Percentiles rank a stretch among this genome's conserved stretches.
These are phyloP conservation scores for Magnolia changhungtana DNA, from an alignment of 164 flowering plant species.

Conservation along the genomic window DNA sequence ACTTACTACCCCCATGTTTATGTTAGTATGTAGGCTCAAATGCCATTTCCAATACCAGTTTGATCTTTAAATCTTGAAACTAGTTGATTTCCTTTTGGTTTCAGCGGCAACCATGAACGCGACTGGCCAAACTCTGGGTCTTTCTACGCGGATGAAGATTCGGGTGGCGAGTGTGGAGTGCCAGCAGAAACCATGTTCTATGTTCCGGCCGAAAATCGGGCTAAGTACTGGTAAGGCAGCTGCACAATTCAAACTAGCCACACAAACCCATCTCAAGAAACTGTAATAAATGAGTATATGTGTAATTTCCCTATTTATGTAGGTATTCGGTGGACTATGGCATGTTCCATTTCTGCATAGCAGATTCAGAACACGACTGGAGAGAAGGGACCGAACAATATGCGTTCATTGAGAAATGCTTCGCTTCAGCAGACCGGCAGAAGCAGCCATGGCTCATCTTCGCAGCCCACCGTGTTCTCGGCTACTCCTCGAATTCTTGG, in stretches of 20 bases:
- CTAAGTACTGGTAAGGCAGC: constrained; percentile 76
- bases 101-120: constrained; percentile 89
- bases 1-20: neutral
- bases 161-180: constrained; percentile 96
- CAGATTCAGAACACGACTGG: constrained; percentile 85
- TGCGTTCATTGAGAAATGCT: constrained; percentile 62
- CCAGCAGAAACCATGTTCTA: constrained; percentile 76
- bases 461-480: constrained; percentile 75
- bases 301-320: constrained; percentile 4
- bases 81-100: constrained; percentile 12
- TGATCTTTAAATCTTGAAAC: neutral
- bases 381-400: constrained; percentile 86
- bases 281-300: no score
- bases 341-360: constrained; percentile 85
- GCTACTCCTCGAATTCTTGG: constrained; percentile 58
- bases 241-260: neutral
- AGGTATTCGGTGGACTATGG: constrained; percentile 87
- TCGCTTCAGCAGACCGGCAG: constrained; percentile 69
- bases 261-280: no score
- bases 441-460: constrained; percentile 92
- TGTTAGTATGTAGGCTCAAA: neutral
- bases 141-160: constrained; percentile 53
- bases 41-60: neutral
- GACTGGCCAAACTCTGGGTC: constrained; percentile 91
- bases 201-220: constrained; percentile 82